phyloP scores from a whole-genome alignment of 2,329 filamentous ascomycete genomes.

The Akanthomyces dipterigenus region DNA sequence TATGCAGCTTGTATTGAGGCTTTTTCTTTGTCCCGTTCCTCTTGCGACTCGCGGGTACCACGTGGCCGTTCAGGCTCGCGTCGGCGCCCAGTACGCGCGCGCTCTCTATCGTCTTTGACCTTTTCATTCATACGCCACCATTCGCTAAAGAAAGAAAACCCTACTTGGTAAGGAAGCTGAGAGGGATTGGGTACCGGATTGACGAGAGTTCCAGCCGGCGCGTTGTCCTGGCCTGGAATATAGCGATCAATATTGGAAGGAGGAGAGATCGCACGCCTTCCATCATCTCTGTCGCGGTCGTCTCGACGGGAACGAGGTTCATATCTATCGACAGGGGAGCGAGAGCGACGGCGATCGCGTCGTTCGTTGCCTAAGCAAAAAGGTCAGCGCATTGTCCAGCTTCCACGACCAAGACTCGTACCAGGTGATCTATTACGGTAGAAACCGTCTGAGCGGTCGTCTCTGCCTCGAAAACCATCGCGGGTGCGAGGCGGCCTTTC shows the following conservation, averaged over 20 bases:
- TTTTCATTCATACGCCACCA: conserved; percentile 81
- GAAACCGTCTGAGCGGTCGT: conserved; percentile 52
- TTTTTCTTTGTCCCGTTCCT: conserved; percentile 74
- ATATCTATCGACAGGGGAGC: conserved; percentile 71
- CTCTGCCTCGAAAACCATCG: conserved; percentile 45
- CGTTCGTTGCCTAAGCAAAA: conserved; percentile 45
- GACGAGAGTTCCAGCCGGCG: conserved; percentile 36
- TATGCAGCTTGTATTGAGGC: conserved; percentile 67
- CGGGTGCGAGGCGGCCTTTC: conserved; percentile 43
- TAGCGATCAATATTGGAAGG: conserved; percentile 77
- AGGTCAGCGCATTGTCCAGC: neutral
- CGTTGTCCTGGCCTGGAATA: conserved; percentile 63
- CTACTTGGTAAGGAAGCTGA: conserved; percentile 70
- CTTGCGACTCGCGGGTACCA: conserved; percentile 57
- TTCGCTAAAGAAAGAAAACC: conserved; percentile 79
- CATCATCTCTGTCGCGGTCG: conserved; percentile 57
- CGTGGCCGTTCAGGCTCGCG: conserved; percentile 58
- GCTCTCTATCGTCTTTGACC: conserved; percentile 76
- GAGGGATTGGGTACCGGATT: conserved; percentile 70
- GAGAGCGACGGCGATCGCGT: conserved; percentile 56
- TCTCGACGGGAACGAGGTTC: conserved; percentile 65
- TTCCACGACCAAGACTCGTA: conserved; percentile 33
- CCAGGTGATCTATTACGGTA: conserved; percentile 65
- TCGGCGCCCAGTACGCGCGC: conserved; percentile 60
- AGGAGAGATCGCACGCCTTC: conserved; percentile 54